A percentile compares a stretch with the other conserved stretches of the same genome.
phyloP scores from a whole-genome alignment of 495 filamentous ascomycete genomes.

The Saxophila tyrrhenica region DNA sequence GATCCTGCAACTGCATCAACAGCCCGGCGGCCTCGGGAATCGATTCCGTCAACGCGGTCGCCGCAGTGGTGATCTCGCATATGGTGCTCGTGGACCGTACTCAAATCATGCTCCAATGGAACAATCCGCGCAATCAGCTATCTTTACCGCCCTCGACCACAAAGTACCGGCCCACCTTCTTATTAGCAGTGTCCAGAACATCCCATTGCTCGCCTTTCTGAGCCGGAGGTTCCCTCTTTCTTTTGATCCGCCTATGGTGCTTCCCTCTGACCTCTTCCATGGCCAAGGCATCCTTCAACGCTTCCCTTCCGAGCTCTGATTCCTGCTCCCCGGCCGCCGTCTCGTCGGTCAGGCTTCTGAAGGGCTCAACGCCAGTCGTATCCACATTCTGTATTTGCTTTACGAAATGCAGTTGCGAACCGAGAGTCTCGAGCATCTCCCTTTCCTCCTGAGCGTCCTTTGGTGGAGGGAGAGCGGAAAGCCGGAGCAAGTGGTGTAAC shows the following conservation, averaged over 20 bases:
- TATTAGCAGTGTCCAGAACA: constrained; percentile 51
- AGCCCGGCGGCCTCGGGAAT: too few relatives aligned
- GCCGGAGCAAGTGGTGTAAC: constrained; percentile 75
- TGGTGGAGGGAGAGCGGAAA: constrained; percentile 78
- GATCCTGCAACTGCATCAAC: too few relatives aligned
- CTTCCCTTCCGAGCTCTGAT: constrained; percentile 40
- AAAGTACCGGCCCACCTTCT: constrained; percentile 63
- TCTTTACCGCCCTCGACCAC: constrained; percentile 55
- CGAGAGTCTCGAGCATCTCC: constrained; percentile 58
- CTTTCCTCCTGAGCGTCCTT: constrained; percentile 43
- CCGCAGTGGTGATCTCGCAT: too few relatives aligned
- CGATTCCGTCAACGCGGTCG: too few relatives aligned
- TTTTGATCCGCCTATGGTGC: constrained; percentile 32
- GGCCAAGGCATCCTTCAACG: constrained; percentile 40
- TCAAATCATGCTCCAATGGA: too few relatives aligned
- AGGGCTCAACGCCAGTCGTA: constrained; percentile 56
- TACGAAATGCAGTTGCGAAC: constrained; percentile 83
- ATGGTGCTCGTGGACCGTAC: too few relatives aligned
- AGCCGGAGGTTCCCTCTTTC: constrained; percentile 24
- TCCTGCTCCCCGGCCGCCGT: constrained; percentile 43
- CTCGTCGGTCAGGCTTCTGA: constrained; percentile 76
- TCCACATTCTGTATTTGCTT: constrained; percentile 69
- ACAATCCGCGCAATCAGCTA: too few relatives aligned
- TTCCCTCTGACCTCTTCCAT: constrained; percentile 45
- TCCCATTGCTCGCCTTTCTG: constrained; percentile 43